Base-by-base conservation (phyloP, 108 stramenopile species). In the Fragilaria crotonensis region DNA sequence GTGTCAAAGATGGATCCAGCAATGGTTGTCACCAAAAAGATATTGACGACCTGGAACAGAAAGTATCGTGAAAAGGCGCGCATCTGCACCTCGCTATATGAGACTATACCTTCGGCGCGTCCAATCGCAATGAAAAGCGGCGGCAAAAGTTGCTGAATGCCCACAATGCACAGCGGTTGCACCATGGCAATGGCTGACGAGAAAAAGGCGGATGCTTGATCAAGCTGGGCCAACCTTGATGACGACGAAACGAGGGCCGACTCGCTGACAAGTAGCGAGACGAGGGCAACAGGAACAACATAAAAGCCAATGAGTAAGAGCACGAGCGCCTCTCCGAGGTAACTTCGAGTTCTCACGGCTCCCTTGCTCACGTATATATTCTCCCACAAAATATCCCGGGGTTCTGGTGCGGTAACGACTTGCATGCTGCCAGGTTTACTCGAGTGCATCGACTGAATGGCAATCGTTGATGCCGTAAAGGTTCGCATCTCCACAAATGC, bases 1-100 rank as follows among this genome's bases (percentile, higher is more conserved):
- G 89, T 89, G 61, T 95, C 94, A 63, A 95, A 90, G 7, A 95
- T 76, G 9, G 87, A 79, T 11, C 89, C 89, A 25, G 90, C 90
- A 81, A 95, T 87, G 11, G 89, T 80, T 11, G 89, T 95, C 1
- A 93, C 94, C 62, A 95, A 87, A 71, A 95, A 89, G 5, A 92
- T 79, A 66, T 95, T 92, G 30, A 92, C 25, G 20, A 92, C 87
- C 72, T 92, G 94, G 62, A 89, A 92, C 53, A 81, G 64, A 54
- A 95, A 95, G 63, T 95, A 95, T 3, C 94, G 76, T 23, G 82
- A 81, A 62, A 91, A 95, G n/a, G 90, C 76, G 54, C 78, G 69
- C 83, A 89, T 87, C 56, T 93, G 90, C n/a, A 83, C 83, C 27
- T 87, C 80, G 46, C 81, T 83, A 57, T 89, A 92, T 29, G 87